A percentile compares a stretch with the other conserved stretches of the same genome.
Conservation (phyloP, 2,329 filamentous ascomycete species). For the Pezicula radicicola region DNA sequence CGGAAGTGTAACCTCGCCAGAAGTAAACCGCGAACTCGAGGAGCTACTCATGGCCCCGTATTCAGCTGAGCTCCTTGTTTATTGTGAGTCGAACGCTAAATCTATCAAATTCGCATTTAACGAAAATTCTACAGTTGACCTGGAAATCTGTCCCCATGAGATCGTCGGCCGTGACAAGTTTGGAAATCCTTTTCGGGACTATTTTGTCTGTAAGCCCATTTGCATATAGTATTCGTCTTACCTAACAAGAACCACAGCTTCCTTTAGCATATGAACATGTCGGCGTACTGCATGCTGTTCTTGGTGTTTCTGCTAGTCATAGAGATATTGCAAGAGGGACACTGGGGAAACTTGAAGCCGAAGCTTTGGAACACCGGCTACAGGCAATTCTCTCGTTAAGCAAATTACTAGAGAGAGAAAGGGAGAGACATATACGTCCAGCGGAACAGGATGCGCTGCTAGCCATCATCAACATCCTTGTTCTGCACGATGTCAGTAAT, state of each 20-base stretch:
- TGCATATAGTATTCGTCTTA: neutral
- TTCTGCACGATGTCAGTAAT: neutral
- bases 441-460: neutral
- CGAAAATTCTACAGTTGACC: neutral
- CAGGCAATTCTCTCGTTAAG: neutral
- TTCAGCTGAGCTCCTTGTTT: neutral
- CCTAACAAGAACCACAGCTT: neutral
- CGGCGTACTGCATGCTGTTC: neutral
- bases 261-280: slow-evolving; percentile 1
- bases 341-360: neutral
- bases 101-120: neutral
- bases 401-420: neutral
- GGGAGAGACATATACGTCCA: neutral
- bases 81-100: neutral
- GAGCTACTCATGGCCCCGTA: neutral
- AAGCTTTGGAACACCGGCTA: slow-evolving; percentile 1
- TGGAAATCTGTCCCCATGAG: slow-evolving; percentile 1
- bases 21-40: neutral
- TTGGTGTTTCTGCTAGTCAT: slow-evolving; percentile 1
- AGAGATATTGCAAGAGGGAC: neutral
- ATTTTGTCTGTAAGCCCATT: neutral
- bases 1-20: neutral
- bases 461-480: neutral
- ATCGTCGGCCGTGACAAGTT: slow-evolving; percentile 1
- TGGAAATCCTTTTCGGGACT: slow-evolving; percentile 1